A percentile compares a stretch with the other conserved stretches of the same genome.
Evolutionary conservation across 257 asterid species (phyloP).

Genomic region (Coffea canephora): DNA sequence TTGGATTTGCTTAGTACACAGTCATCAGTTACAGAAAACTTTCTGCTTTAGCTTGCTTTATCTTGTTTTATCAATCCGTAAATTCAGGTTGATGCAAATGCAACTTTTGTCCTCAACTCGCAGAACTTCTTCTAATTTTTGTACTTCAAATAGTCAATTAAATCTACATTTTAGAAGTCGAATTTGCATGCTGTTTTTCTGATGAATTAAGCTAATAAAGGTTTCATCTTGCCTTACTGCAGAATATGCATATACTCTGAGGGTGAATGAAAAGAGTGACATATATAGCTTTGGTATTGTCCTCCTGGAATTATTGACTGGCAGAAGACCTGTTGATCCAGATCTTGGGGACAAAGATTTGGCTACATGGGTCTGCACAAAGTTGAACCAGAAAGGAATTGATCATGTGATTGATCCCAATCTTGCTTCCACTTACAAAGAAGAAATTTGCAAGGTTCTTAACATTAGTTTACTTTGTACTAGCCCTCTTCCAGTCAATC

Average conservation of each 20-base stretch:
- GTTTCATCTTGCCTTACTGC: not conserved
- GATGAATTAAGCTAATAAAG: not conserved
- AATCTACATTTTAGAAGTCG: not conserved
- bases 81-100: not conserved
- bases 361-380: slow-evolving; percentile 45
- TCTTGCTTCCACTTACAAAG: slow-evolving; percentile 38
- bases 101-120: not conserved
- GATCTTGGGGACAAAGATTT: slow-evolving; percentile 54
- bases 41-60: not conserved
- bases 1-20: not conserved
- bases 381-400: slow-evolving; percentile 42
- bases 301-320: slow-evolving; percentile 66
- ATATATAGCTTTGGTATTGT: slow-evolving; percentile 78
- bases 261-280: slow-evolving; percentile 77
- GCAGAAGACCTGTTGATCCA: slow-evolving; percentile 43
- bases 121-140: not conserved
- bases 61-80: not conserved
- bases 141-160: not conserved
- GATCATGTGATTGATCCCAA: slow-evolving; percentile 48
- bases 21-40: slow-evolving; percentile 9
- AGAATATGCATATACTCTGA: slow-evolving; percentile 80
- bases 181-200: not conserved
- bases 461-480: slow-evolving; percentile 60
- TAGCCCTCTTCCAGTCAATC: slow-evolving; percentile 48
- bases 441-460: slow-evolving; percentile 43